Percentiles rank a stretch among this genome's conserved stretches.
Conservation (phyloP, 2,329 filamentous ascomycete species). For the Cladophialophora chaetospira region DNA sequence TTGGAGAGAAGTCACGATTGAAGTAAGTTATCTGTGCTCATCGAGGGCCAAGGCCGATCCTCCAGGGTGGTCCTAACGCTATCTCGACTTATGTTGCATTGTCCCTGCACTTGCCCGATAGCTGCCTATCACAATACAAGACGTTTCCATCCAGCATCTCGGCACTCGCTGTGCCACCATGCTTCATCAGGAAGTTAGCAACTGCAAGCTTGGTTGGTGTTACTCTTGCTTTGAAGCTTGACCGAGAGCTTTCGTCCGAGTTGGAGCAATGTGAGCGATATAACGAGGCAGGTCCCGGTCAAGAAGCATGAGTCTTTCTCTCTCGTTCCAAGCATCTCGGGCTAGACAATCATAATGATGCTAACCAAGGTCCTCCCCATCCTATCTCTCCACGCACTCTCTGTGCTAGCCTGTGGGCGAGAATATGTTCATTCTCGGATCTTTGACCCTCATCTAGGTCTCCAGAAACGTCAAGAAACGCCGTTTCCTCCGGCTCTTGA, state of each 20-base stretch:
- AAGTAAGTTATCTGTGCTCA: background rate
- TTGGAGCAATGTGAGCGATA: background rate
- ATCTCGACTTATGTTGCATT: slow-evolving; percentile 5
- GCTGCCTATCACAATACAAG: background rate
- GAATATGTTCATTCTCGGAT: slow-evolving; percentile 1
- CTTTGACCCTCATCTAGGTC: slow-evolving; percentile 21
- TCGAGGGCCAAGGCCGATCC: background rate
- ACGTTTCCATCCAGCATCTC: background rate
- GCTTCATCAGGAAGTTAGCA: background rate
- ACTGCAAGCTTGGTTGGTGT: background rate
- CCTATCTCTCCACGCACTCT: slow-evolving; percentile 21
- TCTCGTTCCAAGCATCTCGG: background rate
- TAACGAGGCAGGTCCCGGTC: background rate
- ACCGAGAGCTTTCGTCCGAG: background rate
- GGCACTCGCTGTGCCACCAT: background rate
- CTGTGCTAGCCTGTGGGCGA: slow-evolving; percentile 24
- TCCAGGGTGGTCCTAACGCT: background rate
- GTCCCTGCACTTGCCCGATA: background rate
- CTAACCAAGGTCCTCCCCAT: slow-evolving; percentile 17
- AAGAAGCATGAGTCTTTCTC: background rate
- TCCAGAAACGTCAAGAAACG: slow-evolving; percentile 31
- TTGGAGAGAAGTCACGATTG: background rate
- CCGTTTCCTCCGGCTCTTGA: slow-evolving; percentile 34
- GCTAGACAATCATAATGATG: slow-evolving; percentile 2
- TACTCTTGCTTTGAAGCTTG: background rate